Base-by-base conservation (phyloP, 2,329 filamentous ascomycete species). In the Drechmeria coniospora region DNA sequence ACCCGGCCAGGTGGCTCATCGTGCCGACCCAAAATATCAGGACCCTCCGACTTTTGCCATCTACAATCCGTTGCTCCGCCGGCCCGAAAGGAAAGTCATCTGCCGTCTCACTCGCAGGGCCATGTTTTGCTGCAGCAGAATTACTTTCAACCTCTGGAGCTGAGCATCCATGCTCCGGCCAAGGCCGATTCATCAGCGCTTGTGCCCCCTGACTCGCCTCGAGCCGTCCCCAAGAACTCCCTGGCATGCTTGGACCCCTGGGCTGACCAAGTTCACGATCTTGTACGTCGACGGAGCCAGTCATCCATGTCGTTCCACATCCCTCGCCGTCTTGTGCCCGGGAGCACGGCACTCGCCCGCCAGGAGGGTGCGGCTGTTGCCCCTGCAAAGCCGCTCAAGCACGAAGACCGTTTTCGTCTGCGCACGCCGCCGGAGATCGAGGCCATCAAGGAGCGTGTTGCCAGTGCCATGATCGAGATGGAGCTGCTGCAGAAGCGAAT, bases 11-110 rank as follows among this genome's bases (percentile, higher is more conserved):
- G 57, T 33, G 50, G 54, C 28, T 50, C 56, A 23, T 51, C 61
- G 42, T 65, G 61, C 48, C 56, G 64, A 47, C 63, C 63, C 44
- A 55, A 56, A 33, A 75, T 76, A 40, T 73, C 69, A 23, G 56
- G 56, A 13, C 71, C 71, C 4, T 61, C 61, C 26, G 57, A 75
- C 45, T 76, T 76, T 41, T 64, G 63, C 25, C 71, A 75, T 50
- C 39, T 75, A 26, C 51, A 63, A 30, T 64, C 62, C 12, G 54
- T 25, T 51, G 58, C n/a, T 53, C 53, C 31, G 53, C 57, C 26
- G 50, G 55, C 28, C 45, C 50, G 15, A 15, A 25, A 16, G 34
- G 26, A 3, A 24, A 24, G n/a, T 25, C 24, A n/a, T 16, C 28
- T 4, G 21, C 28, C n/a, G n/a, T n/a, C n/a, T n/a, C n/a, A n/a